Evolutionary conservation across 768 basidiomycete genomes (phyloP).

Genomic region (Leccinum variicolor): DNA sequence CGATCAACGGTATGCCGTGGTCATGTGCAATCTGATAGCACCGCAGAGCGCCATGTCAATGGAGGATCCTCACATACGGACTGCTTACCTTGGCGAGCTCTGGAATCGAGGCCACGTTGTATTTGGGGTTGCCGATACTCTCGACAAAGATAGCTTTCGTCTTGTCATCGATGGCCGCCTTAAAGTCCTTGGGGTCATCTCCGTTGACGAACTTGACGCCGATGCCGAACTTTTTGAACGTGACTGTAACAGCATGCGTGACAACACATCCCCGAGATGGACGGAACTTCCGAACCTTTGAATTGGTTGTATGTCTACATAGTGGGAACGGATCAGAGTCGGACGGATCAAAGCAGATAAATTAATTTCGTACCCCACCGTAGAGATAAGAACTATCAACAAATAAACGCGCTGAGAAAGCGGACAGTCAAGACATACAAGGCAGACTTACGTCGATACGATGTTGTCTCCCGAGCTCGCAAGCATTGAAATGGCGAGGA

Average conservation of each 20-base stretch:
- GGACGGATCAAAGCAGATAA: neutral
- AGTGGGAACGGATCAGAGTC: neutral
- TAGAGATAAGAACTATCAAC: slow-evolving; percentile 46
- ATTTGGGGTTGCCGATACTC: slow-evolving; percentile 61
- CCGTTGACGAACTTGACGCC: slow-evolving; percentile 49
- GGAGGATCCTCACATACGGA: neutral
- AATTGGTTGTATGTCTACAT: slow-evolving; percentile 63
- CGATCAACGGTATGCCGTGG: slow-evolving; percentile 57
- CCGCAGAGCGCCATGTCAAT: neutral
- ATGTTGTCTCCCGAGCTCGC: slow-evolving; percentile 62
- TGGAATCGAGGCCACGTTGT: slow-evolving; percentile 51
- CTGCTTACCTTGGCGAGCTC: slow-evolving; percentile 49
- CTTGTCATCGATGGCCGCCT: slow-evolving; percentile 53
- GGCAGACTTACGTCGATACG: slow-evolving; percentile 45
- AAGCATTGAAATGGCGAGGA: slow-evolving; percentile 53
- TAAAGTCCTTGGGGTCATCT: slow-evolving; percentile 45
- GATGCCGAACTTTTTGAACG: slow-evolving; percentile 55
- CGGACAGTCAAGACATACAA: neutral
- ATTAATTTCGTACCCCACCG: slow-evolving; percentile 45
- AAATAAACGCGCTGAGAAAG: neutral
- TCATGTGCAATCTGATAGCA: slow-evolving; percentile 52
- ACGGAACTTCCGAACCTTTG: slow-evolving; percentile 41
- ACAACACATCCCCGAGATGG: neutral
- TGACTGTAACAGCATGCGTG: slow-evolving; percentile 31
- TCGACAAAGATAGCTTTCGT: slow-evolving; percentile 62